phyloP scores from a whole-genome alignment of 164 flowering plant species.

The Aristolochia fimbriata region DNA sequence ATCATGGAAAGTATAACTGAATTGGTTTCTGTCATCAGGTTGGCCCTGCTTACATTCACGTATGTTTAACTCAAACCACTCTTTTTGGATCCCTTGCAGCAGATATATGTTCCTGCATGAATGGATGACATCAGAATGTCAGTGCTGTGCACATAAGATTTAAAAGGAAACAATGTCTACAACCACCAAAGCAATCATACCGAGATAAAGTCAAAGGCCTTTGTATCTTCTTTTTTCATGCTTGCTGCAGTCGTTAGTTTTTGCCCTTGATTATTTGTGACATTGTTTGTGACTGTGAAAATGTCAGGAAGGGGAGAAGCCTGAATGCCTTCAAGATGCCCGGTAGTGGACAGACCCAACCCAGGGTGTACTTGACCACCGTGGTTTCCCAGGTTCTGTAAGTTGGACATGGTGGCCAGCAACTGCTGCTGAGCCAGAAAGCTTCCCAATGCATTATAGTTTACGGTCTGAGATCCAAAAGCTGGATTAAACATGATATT shows the following conservation, averaged over 20 bases:
- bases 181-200: not conserved
- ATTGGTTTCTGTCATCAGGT: too few species aligned
- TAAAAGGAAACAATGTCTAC: not conserved
- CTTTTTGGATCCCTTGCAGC: conserved; percentile 78
- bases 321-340: conserved; percentile 31
- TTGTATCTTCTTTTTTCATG: conserved; percentile 81
- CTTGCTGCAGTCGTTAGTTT: conserved; percentile 31
- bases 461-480: conserved; percentile 44
- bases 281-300: conserved; percentile 48
- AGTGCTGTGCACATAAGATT: not conserved
- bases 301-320: conserved; percentile 68
- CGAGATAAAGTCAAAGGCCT: conserved; percentile 93
- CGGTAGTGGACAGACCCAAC: conserved; percentile 22
- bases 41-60: too few species aligned
- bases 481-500: conserved; percentile 56
- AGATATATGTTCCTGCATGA: conserved; percentile 70
- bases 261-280: conserved; percentile 33
- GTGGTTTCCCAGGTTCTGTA: conserved; percentile 54
- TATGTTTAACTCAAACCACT: conserved; percentile 20
- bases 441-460: conserved; percentile 64
- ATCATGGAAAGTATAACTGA: too few species aligned
- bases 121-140: not conserved
- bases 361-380: conserved; percentile 30
- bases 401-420: conserved; percentile 67
- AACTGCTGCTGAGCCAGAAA: conserved; percentile 73